A percentile compares a stretch with the other conserved stretches of the same genome.
Conservation (phyloP, 768 basidiomycete species). For the Lactarius sanguifluus region DNA sequence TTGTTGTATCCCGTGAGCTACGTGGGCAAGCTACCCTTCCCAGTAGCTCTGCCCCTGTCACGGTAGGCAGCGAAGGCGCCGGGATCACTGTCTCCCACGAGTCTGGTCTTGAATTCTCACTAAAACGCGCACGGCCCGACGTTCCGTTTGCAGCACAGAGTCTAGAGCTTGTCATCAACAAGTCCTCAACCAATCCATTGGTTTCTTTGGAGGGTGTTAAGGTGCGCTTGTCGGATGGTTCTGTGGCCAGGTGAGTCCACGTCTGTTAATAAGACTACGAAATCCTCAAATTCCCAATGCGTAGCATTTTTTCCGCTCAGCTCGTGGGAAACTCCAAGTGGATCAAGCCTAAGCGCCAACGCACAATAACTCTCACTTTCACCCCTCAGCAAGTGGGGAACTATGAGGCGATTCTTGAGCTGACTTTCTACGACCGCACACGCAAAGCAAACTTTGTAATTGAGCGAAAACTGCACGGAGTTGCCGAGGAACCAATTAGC, state of each 20-base stretch:
- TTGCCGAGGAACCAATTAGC: not conserved
- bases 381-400: conserved; percentile 12
- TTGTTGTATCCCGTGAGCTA: conserved; percentile 16
- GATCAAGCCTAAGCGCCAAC: conserved; percentile 6
- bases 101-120: conserved; percentile 22
- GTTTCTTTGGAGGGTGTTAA: conserved; percentile 10
- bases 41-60: too few relatives aligned
- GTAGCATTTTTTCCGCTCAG: conserved; percentile 19
- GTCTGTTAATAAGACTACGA: not conserved
- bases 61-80: not conserved
- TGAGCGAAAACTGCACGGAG: conserved; percentile 11
- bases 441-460: conserved; percentile 15
- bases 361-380: conserved; percentile 11
- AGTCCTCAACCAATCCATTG: not conserved
- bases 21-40: conserved; percentile 2
- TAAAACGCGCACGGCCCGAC: not conserved
- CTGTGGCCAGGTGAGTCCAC: conserved; percentile 5
- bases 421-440: conserved; percentile 8
- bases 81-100: conserved; percentile 22
- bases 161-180: conserved; percentile 11
- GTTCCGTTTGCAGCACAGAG: conserved; percentile 3
- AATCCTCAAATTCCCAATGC: not conserved
- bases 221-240: conserved; percentile 3
- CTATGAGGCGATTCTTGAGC: conserved; percentile 21
- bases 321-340: conserved; percentile 1